phyloP scores from a whole-genome alignment of 192 early-diverging fungal species.

The Pilaira anomala region DNA sequence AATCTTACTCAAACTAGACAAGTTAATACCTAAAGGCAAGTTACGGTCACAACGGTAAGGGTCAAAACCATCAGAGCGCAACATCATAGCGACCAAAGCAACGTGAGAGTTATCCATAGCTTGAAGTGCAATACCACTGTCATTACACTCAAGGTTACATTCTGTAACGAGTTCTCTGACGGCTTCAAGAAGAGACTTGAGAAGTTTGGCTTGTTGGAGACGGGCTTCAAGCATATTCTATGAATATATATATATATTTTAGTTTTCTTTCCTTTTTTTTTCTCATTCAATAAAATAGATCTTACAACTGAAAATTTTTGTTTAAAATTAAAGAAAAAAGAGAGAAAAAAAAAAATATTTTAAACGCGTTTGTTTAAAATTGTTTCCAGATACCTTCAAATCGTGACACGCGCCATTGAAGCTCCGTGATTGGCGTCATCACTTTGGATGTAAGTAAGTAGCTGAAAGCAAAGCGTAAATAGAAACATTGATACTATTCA shows the following conservation, averaged over 20 bases:
- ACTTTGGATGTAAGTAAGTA: too few relatives aligned
- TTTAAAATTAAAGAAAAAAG: too few relatives aligned
- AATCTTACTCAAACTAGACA: conserved; percentile 85
- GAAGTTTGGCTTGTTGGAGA: conserved; percentile 77
- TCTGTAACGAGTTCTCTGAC: conserved; percentile 97
- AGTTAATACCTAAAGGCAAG: conserved; percentile 86
- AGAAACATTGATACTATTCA: too few relatives aligned
- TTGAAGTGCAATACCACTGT: conserved; percentile 92
- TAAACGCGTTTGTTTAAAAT: too few relatives aligned
- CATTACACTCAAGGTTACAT: conserved; percentile 97
- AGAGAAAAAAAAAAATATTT: too few relatives aligned
- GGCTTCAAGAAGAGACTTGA: conserved; percentile 95
- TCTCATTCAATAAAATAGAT: too few relatives aligned
- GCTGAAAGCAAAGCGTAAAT: too few relatives aligned
- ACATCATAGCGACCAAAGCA: conserved; percentile 84
- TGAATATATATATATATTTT: neutral
- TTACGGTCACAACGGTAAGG: conserved; percentile 90
- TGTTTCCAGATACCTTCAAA: too few relatives aligned
- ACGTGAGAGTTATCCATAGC: conserved; percentile 99
- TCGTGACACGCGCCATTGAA: too few relatives aligned
- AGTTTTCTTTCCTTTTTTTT: too few relatives aligned
- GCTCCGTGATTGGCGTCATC: too few relatives aligned
- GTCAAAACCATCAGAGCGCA: conserved; percentile 79
- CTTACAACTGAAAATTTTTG: too few relatives aligned
- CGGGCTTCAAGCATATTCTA: conserved; percentile 88